phyloP scores from a whole-genome alignment of 306 rosid species.

The Cicer judaicum region DNA sequence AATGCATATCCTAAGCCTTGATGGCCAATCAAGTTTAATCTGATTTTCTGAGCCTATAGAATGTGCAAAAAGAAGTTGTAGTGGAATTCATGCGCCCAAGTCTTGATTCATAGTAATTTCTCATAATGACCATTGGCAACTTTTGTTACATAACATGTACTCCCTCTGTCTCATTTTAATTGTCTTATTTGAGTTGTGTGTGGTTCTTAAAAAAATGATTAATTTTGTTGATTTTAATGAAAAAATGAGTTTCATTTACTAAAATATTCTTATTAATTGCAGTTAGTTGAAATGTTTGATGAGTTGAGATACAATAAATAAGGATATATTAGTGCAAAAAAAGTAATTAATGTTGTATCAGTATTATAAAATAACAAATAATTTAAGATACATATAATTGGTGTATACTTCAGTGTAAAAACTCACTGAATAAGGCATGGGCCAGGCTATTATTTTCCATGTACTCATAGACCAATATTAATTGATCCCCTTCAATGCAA shows the following conservation, averaged over 20 bases:
- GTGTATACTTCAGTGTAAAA: conserved; percentile 1
- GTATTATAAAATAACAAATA: too few relatives aligned
- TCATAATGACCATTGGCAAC: conserved; percentile 17
- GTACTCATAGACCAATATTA: conserved; percentile 67
- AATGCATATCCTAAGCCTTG: conserved; percentile 64
- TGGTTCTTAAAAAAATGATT: too few relatives aligned
- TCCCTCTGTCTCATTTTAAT: not conserved
- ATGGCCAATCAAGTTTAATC: conserved; percentile 61
- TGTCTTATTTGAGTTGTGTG: too few relatives aligned
- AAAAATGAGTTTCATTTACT: too few relatives aligned
- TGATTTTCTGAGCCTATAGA: conserved; percentile 38
- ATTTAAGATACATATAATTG: not conserved
- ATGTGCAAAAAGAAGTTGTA: conserved; percentile 16
- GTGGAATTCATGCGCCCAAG: not conserved
- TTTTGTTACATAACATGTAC: not conserved
- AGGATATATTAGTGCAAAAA: too few relatives aligned
- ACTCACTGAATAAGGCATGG: conserved; percentile 62
- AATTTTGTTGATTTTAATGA: too few relatives aligned
- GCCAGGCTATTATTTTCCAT: conserved; percentile 67
- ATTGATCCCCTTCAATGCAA: conserved; percentile 61
- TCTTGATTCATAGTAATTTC: not conserved
- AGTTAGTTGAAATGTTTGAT: too few relatives aligned
- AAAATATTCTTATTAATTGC: too few relatives aligned
- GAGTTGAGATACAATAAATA: too few relatives aligned
- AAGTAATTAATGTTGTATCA: too few relatives aligned